These are phyloP conservation scores for Imleria badia DNA, from an alignment of 768 basidiomycete genomes.

Conservation along the genomic window DNA sequence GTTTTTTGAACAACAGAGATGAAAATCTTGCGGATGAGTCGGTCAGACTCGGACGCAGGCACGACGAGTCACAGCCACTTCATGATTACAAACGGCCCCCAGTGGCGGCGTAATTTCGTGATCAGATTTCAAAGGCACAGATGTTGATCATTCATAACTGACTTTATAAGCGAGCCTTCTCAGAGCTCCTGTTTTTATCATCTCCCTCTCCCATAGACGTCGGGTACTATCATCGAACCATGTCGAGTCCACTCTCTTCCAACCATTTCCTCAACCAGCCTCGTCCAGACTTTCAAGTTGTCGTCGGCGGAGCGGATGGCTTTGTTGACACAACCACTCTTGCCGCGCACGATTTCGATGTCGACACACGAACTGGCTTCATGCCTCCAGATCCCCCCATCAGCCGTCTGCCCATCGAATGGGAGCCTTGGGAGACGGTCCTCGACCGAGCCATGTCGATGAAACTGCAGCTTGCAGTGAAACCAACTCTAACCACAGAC, in stretches of 20 bases:
- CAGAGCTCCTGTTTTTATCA: neutral
- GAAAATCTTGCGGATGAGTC: too few relatives aligned
- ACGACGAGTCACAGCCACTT: neutral
- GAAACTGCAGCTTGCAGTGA: slow-evolving; percentile 57
- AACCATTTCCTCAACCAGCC: slow-evolving; percentile 37
- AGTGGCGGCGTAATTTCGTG: too few relatives aligned
- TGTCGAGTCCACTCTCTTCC: slow-evolving; percentile 17
- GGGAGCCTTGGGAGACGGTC: slow-evolving; percentile 70
- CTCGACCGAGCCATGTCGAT: slow-evolving; percentile 49
- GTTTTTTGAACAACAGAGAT: too few relatives aligned
- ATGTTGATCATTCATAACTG: too few relatives aligned
- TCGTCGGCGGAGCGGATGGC: slow-evolving; percentile 23
- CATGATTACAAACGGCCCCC: neutral
- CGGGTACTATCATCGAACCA: neutral
- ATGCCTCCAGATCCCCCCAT: slow-evolving; percentile 80
- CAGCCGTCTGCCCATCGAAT: slow-evolving; percentile 55
- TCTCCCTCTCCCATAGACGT: too few relatives aligned
- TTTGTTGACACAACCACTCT: slow-evolving; percentile 57
- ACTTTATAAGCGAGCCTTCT: neutral
- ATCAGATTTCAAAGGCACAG: too few relatives aligned
- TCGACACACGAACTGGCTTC: slow-evolving; percentile 89
- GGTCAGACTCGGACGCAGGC: too few relatives aligned
- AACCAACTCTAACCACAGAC: slow-evolving; percentile 35
- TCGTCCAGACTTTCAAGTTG: slow-evolving; percentile 33
- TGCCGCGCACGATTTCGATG: slow-evolving; percentile 87